phyloP scores from a whole-genome alignment of 176 grass and related monocot genomes.

The Musa beccarii region DNA sequence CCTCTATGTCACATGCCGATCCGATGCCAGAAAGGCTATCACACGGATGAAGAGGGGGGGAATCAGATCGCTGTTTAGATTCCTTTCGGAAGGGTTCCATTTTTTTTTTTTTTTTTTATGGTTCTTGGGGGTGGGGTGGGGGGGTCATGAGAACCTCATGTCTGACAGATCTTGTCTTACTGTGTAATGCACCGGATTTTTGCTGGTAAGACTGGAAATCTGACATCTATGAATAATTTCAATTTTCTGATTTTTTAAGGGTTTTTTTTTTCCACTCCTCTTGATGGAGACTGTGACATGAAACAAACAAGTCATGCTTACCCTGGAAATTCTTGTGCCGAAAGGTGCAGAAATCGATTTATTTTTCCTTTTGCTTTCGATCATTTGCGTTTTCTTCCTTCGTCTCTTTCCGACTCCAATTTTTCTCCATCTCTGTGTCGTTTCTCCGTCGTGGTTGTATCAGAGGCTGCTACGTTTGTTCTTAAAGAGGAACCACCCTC shows the following conservation, averaged over 20 bases:
- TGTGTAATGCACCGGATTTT: background rate
- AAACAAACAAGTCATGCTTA: conserved; percentile 86
- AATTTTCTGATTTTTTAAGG: background rate
- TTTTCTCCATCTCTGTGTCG: background rate
- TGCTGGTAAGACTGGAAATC: background rate
- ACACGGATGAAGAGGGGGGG: background rate
- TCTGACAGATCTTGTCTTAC: background rate
- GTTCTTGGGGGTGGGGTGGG: too few relatives aligned
- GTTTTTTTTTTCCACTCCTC: conserved; percentile 1
- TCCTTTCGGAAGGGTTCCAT: background rate
- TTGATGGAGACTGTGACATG: conserved; percentile 53
- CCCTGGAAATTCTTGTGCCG: too few relatives aligned
- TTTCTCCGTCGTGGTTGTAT: background rate
- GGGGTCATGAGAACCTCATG: conserved; percentile 16
- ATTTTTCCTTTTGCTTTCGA: too few relatives aligned
- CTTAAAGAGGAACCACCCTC: conserved; percentile 1
- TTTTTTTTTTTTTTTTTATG: background rate
- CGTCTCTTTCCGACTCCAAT: too few relatives aligned
- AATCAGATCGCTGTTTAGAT: conserved; percentile 6
- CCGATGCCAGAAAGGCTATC: background rate
- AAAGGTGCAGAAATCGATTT: too few relatives aligned
- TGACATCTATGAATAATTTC: background rate
- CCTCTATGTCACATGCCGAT: background rate
- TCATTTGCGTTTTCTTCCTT: too few relatives aligned
- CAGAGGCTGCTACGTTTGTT: background rate